Evolutionary conservation across 768 basidiomycete species (phyloP), one percentile per base, ranked within the genome.

Genomic region (Neoboletus subvelutipes): DNA sequence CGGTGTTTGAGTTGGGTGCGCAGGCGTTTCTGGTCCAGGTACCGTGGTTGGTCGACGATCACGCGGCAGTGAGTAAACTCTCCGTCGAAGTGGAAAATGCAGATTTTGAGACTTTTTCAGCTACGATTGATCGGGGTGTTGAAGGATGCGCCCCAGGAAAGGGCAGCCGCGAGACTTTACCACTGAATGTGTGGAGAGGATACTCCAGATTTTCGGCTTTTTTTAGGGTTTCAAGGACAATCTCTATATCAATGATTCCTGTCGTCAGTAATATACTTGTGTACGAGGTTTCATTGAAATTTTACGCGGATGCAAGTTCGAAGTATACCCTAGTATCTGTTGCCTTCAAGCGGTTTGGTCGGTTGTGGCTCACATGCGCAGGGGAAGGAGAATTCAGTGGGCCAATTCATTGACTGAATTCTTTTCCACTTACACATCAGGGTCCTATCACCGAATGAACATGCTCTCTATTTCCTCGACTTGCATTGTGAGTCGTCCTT

Each of bases 1-100:
- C 42, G 1, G 20, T 56, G 8, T 60, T 66, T 20, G 64, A 65
- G 41, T 5, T 52, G 26, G 26, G 36, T 4, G 55, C 64, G 4
- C 47, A 66, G 24, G 31, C 28, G 5, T 63, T 66, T 5, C 26
- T 59, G 47, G 42, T 13, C 0, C 60, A 56, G 29, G 28, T 59
- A 2, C 53, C 51, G 2, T 57, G 52, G 53, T 33, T 60, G 49
- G 20, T 60, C 2, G 28, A 22, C 1, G 64, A 63, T 6, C 12
- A 12, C 0, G 49, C 13, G 13, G 45, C 57, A 22, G 64, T 65
- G 33, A 55, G 64, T 50, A 17, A 0, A 9, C 0, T 10, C 3
- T 11, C 34, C 6, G 12, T 41, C 4, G 2, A 9, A 15, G 29
- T 12, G 42, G n/a, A 6, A 1, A 1, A 5, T 1, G 4, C 1